Conservation (phyloP, 1,284 basidiomycete species). For the Naganishia cerealis region DNA sequence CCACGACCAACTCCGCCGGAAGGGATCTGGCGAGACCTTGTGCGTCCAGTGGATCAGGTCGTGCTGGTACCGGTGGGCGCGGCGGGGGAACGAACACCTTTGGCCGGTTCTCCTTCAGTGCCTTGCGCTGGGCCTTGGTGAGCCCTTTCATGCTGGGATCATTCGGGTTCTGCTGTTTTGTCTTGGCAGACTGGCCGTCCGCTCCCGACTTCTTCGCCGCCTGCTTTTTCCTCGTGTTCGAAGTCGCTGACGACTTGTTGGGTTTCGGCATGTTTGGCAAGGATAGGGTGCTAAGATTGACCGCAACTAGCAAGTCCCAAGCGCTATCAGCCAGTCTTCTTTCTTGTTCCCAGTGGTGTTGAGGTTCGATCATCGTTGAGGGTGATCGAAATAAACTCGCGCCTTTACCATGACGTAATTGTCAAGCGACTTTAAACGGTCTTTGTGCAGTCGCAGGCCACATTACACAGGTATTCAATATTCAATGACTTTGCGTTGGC, state of each 20-base stretch:
- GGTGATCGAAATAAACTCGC: constrained; percentile 21
- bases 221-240: constrained; percentile 71
- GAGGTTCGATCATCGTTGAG: constrained; percentile 11
- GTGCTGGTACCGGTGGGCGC: constrained; percentile 80
- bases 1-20: constrained; percentile 78
- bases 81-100: constrained; percentile 80
- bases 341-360: no score
- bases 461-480: background rate
- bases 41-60: constrained; percentile 87
- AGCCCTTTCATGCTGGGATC: constrained; percentile 45
- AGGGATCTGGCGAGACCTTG: constrained; percentile 75
- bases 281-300: background rate
- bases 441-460: background rate
- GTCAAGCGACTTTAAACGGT: background rate
- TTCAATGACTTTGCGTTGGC: background rate
- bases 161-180: constrained; percentile 13
- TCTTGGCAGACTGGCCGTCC: constrained; percentile 6
- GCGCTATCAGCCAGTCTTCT: no score
- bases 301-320: background rate
- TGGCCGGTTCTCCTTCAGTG: constrained; percentile 62
- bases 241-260: constrained; percentile 63
- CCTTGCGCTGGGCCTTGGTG: constrained; percentile 51
- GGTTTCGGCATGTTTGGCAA: constrained; percentile 32
- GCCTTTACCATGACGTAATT: constrained; percentile 14
- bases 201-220: constrained; percentile 34